These are phyloP conservation scores for Cymodocea nodosa DNA, from an alignment of 116 monocot species.

Conservation along the genomic window DNA sequence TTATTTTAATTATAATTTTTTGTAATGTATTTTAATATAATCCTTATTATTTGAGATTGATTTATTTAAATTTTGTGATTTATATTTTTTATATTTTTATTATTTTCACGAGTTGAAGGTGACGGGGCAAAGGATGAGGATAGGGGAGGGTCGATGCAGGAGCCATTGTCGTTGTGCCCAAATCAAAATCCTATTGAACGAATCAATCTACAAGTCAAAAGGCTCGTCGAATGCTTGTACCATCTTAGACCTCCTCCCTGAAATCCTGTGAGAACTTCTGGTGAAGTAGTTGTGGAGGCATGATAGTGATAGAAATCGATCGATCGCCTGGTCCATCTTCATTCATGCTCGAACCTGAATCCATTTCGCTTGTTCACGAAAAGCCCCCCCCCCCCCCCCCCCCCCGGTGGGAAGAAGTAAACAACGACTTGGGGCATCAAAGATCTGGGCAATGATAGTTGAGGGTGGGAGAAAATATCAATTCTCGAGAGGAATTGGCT, in stretches of 20 bases:
- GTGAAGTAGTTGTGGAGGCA: slow-evolving; percentile 31
- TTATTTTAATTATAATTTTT: too few relatives aligned
- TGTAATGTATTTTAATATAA: too few relatives aligned
- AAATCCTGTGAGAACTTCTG: slow-evolving; percentile 87
- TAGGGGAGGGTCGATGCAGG: too few relatives aligned
- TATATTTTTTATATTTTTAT: too few relatives aligned
- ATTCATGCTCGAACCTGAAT: slow-evolving; percentile 23
- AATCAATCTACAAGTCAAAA: neutral
- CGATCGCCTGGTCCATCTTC: slow-evolving; percentile 13
- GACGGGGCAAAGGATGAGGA: too few relatives aligned
- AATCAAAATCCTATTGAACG: neutral
- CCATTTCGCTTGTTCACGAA: neutral
- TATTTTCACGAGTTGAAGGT: too few relatives aligned
- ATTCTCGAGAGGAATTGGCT: neutral
- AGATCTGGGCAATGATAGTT: neutral
- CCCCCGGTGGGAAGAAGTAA: neutral
- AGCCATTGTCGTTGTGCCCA: too few relatives aligned
- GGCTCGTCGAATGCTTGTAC: slow-evolving; percentile 3
- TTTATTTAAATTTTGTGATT: too few relatives aligned
- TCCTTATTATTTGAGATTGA: too few relatives aligned
- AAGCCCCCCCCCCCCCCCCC: too few relatives aligned
- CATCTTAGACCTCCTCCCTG: slow-evolving; percentile 77
- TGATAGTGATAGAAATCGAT: slow-evolving; percentile 4
- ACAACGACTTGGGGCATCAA: neutral
- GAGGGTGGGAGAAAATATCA: slow-evolving; percentile 4